These are phyloP conservation scores for Sclerotinia glacialis DNA, from an alignment of 2,329 filamentous ascomycete species.

Conservation along the genomic window DNA sequence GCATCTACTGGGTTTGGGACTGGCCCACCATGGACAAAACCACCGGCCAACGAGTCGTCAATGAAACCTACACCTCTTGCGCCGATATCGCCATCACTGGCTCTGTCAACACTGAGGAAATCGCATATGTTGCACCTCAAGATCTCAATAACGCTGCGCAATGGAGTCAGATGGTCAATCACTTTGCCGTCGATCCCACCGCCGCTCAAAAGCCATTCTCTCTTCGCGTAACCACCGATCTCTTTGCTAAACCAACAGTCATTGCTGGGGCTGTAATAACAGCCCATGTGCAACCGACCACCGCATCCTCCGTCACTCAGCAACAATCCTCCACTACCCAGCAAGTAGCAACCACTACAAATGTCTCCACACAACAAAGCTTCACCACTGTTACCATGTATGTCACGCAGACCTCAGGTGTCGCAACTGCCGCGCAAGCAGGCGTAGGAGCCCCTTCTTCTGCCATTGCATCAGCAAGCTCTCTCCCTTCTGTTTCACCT, in stretches of 20 bases:
- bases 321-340: neutral
- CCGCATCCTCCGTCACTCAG: neutral
- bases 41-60: constrained; percentile 46
- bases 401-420: neutral
- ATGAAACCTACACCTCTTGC: constrained; percentile 59
- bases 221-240: constrained; percentile 10
- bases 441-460: constrained; percentile 2
- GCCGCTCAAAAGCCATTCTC: constrained; percentile 15
- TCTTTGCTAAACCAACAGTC: constrained; percentile 15
- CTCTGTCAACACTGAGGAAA: constrained; percentile 10
- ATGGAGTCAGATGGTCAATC: constrained; percentile 32
- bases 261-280: neutral
- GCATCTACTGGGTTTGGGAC: constrained; percentile 96
- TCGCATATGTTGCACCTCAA: constrained; percentile 21
- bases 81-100: constrained; percentile 47
- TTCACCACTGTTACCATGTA: neutral
- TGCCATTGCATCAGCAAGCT: neutral
- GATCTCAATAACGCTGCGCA: constrained; percentile 22
- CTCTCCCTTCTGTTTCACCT: neutral
- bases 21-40: constrained; percentile 64
- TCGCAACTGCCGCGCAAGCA: neutral
- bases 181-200: constrained; percentile 30
- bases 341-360: neutral
- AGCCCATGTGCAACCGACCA: constrained; percentile 7
- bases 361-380: neutral